Conservation (phyloP, 176 grass and related monocot genomes). For the Aegilops speltoides region DNA sequence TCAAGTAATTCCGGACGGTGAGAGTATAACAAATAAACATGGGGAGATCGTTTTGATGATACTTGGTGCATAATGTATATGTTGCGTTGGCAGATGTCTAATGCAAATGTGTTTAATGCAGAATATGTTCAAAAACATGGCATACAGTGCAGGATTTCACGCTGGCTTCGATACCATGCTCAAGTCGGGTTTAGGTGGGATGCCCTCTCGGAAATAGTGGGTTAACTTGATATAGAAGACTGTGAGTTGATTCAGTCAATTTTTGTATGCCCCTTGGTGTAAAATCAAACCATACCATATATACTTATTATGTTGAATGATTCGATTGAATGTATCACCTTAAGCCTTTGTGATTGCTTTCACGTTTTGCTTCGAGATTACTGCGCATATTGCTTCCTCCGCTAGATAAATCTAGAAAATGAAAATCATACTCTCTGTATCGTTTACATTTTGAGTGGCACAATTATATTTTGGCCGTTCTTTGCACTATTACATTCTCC, state of each 20-base stretch:
- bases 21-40: background rate
- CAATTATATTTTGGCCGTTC: background rate
- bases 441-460: background rate
- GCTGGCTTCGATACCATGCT: constrained; percentile 55
- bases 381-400: background rate
- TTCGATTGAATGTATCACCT: background rate
- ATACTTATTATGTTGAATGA: background rate
- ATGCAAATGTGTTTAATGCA: constrained; percentile 42
- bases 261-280: constrained; percentile 1
- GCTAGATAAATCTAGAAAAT: background rate
- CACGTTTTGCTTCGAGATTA: background rate
- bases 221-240: constrained; percentile 14
- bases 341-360: background rate
- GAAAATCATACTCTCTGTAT: background rate
- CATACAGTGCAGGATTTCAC: constrained; percentile 58
- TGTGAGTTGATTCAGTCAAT: background rate
- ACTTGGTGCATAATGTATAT: background rate
- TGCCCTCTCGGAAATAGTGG: constrained; percentile 25
- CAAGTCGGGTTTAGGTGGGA: constrained; percentile 33
- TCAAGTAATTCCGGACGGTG: no score
- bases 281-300: constrained; percentile 1
- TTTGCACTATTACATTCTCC: background rate
- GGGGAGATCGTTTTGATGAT: background rate
- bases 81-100: background rate
- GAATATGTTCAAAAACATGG: constrained; percentile 59